A percentile compares a stretch with the other conserved stretches of the same genome.
Conservation (phyloP, 75 land plant species). For the Azolla pinnata region DNA sequence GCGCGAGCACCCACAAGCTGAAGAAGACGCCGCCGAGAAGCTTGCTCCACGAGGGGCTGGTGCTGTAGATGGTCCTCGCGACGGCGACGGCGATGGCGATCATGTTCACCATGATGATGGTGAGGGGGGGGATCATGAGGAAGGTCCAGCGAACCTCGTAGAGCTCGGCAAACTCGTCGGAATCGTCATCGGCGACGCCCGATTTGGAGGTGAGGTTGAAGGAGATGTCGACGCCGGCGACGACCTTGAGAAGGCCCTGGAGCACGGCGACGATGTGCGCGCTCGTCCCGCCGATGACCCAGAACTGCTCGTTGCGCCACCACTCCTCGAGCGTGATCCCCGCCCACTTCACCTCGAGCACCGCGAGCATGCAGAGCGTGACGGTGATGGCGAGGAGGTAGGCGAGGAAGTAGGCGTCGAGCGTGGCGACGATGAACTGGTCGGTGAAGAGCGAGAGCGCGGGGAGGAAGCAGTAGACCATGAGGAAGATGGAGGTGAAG, state of each 20-base stretch:
- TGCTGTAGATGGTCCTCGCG: conserved; percentile 44
- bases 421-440: conserved; percentile 53
- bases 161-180: conserved; percentile 53
- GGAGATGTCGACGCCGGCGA: conserved; percentile 59
- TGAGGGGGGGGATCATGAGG: conserved; percentile 52
- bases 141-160: conserved; percentile 52
- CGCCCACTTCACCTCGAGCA: conserved; percentile 59
- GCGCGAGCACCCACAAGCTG: conserved; percentile 67
- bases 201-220: conserved; percentile 66
- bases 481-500: conserved; percentile 52
- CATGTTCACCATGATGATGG: conserved; percentile 46
- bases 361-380: conserved; percentile 34
- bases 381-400: conserved; percentile 33
- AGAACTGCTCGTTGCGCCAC: conserved; percentile 58
- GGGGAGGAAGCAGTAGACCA: conserved; percentile 57
- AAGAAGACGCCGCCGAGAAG: conserved; percentile 67
- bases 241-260: conserved; percentile 55
- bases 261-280: conserved; percentile 54
- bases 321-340: conserved; percentile 53
- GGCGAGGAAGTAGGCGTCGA: conserved; percentile 13
- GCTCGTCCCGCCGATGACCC: conserved; percentile 84
- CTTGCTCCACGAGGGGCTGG: conserved; percentile 51
- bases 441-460: conserved; percentile 57
- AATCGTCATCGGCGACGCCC: conserved; percentile 40
- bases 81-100: conserved; percentile 50